Evolutionary conservation across 306 rosid genomes (phyloP).

Genomic region (Erythrophleum fordii): DNA sequence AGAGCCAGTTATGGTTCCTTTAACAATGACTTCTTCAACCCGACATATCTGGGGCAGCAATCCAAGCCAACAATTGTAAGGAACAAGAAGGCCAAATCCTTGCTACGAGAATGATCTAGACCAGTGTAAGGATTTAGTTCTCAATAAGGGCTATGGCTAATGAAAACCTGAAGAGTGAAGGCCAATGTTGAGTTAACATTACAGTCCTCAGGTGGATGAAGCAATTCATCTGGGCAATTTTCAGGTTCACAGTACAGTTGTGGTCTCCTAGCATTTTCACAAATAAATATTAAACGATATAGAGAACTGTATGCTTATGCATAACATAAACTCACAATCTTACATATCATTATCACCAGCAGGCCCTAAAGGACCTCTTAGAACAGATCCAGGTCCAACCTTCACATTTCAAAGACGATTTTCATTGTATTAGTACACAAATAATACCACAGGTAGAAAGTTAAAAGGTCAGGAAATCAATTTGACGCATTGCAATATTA

Average conservation of each 20-base stretch:
- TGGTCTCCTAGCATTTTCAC: constrained; percentile 59
- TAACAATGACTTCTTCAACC: constrained; percentile 76
- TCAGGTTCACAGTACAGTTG: constrained; percentile 71
- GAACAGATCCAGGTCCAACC: constrained; percentile 89
- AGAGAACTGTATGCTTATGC: neutral
- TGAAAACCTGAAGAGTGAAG: constrained; percentile 94
- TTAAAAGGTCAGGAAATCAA: constrained; percentile 30
- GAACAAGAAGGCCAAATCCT: neutral
- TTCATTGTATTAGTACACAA: constrained; percentile 37
- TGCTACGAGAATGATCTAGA: constrained; percentile 27
- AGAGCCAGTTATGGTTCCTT: constrained; percentile 86
- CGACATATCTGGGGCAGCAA: constrained; percentile 82
- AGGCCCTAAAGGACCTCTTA: constrained; percentile 83
- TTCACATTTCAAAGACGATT: constrained; percentile 47
- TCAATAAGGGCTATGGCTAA: constrained; percentile 40
- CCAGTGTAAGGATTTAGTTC: constrained; percentile 46
- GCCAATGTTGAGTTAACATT: constrained; percentile 90
- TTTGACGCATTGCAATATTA: constrained; percentile 16
- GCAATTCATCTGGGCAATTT: constrained; percentile 82
- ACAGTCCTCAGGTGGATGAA: constrained; percentile 98
- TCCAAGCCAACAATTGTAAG: constrained; percentile 38
- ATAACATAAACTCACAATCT: constrained; percentile 40
- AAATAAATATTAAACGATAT: constrained; percentile 31
- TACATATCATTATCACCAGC: constrained; percentile 53
- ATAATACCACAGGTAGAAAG: constrained; percentile 18